Percentiles rank a stretch among this genome's conserved stretches.
Conservation (phyloP, 2,329 filamentous ascomycete species). For the Cordyceps militaris region DNA sequence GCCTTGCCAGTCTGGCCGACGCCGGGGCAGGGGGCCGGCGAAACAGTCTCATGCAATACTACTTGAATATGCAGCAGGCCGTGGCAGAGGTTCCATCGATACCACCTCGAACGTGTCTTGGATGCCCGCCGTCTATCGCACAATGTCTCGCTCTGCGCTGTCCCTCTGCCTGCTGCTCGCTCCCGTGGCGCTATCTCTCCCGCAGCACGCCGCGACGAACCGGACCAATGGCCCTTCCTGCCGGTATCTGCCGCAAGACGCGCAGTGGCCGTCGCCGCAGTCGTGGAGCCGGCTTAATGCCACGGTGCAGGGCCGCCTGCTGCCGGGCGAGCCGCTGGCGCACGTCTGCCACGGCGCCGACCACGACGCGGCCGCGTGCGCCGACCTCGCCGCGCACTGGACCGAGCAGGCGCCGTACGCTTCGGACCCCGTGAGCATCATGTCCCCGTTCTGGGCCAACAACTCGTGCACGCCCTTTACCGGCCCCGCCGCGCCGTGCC, state of each 20-base stretch:
- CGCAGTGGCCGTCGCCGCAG: slow-evolving; percentile 41
- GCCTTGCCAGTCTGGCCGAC: neutral
- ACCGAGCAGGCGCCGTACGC: slow-evolving; percentile 17
- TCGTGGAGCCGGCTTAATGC: slow-evolving; percentile 45
- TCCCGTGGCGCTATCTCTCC: neutral
- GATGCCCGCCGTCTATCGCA: neutral
- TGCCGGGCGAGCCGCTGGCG: slow-evolving; percentile 46
- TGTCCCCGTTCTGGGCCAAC: slow-evolving; percentile 32
- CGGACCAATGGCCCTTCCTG: slow-evolving; percentile 21
- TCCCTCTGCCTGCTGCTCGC: neutral
- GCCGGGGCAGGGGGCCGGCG: neutral
- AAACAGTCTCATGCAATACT: neutral
- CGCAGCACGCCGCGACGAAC: neutral
- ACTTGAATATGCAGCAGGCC: neutral
- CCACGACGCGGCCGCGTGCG: slow-evolving; percentile 39
- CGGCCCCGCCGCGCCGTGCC: slow-evolving; percentile 31
- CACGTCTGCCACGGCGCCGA: slow-evolving; percentile 42
- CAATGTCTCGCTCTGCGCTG: neutral
- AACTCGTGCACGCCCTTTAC: slow-evolving; percentile 32
- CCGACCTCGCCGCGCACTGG: slow-evolving; percentile 29
- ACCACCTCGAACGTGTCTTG: neutral
- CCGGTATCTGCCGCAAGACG: slow-evolving; percentile 44
- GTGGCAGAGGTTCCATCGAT: neutral
- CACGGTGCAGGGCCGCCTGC: slow-evolving; percentile 42
- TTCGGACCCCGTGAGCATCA: slow-evolving; percentile 19